phyloP scores from a whole-genome alignment of 2,329 filamentous ascomycete species.

The Colletotrichum sp. region DNA sequence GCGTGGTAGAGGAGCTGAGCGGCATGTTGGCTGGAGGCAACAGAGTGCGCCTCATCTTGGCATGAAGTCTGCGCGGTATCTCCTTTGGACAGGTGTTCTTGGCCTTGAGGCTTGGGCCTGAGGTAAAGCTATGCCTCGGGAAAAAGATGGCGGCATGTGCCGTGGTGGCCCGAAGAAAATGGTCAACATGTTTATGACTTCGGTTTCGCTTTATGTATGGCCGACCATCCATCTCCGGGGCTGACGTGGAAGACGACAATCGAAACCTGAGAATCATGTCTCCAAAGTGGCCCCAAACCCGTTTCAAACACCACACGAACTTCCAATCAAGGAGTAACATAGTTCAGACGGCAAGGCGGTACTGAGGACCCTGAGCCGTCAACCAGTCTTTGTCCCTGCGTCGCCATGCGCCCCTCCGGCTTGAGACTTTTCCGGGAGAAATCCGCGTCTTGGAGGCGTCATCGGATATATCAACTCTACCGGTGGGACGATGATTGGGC shows the following conservation, averaged over 20 bases:
- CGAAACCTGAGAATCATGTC: not conserved
- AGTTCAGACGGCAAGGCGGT: not conserved
- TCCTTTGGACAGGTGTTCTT: not conserved
- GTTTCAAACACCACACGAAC: not conserved
- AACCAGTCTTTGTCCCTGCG: not conserved
- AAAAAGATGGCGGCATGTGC: too few species aligned
- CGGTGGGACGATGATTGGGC: not conserved
- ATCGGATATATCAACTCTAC: not conserved
- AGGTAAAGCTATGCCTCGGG: not conserved
- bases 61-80: accelerated
- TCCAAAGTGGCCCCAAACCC: not conserved
- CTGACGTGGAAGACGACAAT: not conserved
- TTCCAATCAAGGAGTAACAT: not conserved
- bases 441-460: not conserved
- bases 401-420: not conserved
- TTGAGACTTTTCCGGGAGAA: not conserved
- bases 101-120: not conserved
- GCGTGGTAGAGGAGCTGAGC: not conserved
- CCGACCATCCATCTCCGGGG: not conserved
- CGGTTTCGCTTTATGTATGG: not conserved
- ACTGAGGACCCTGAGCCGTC: not conserved
- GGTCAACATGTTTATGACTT: too few species aligned
- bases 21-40: not conserved
- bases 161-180: too few species aligned
- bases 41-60: not conserved